These are phyloP conservation scores for Penicillium sp. DNA, from an alignment of 2,329 filamentous ascomycete species.

Conservation along the genomic window DNA sequence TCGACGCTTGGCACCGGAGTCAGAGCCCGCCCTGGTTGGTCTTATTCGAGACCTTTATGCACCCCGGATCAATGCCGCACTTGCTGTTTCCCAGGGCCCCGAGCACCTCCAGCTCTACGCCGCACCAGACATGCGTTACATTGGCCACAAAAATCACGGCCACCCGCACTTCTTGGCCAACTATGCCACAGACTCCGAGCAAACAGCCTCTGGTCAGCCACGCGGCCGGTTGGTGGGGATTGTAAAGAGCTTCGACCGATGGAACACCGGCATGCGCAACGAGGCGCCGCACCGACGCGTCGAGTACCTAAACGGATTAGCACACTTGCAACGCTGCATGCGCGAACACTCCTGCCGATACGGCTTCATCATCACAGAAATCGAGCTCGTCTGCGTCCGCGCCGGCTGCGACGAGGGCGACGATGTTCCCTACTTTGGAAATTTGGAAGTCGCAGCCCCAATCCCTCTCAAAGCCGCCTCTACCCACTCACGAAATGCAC, in stretches of 20 bases:
- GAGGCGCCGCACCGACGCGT: constrained; percentile 81
- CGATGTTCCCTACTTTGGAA: constrained; percentile 77
- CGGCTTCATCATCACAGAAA: constrained; percentile 94
- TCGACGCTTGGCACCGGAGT: constrained; percentile 67
- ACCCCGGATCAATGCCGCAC: constrained; percentile 79
- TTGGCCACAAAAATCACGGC: constrained; percentile 40
- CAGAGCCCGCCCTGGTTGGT: constrained; percentile 67
- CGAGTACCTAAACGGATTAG: constrained; percentile 79
- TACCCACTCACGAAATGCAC: constrained; percentile 1
- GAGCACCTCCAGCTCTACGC: constrained; percentile 52
- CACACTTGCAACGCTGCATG: constrained; percentile 85
- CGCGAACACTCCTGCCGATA: constrained; percentile 90
- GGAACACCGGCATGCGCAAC: constrained; percentile 90
- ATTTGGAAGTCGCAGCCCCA: constrained; percentile 65
- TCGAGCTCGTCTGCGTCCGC: constrained; percentile 86
- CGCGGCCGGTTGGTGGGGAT: constrained; percentile 69
- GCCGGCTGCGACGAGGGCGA: constrained; percentile 60
- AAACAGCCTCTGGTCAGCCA: constrained; percentile 47
- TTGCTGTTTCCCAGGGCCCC: constrained; percentile 67
- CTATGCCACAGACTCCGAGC: constrained; percentile 50
- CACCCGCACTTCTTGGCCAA: constrained; percentile 52
- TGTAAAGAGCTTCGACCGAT: constrained; percentile 87
- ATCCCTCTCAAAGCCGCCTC: constrained; percentile 50
- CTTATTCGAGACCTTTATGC: constrained; percentile 76
- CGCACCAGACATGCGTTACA: constrained; percentile 35